Evolutionary conservation across 441 rosid genomes (phyloP).

Genomic region (Populus hybrid): DNA sequence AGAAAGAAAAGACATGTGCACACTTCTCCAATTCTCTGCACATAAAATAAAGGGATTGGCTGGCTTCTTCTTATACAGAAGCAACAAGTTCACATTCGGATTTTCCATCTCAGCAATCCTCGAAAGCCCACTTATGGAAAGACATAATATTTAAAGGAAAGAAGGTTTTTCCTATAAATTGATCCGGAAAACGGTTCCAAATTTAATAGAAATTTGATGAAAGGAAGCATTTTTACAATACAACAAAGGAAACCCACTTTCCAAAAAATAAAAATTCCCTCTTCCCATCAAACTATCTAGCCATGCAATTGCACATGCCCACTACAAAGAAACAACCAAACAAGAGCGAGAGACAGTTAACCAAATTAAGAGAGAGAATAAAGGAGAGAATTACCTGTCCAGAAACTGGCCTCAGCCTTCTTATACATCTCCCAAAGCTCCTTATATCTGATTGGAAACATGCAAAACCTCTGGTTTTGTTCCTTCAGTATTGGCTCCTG

Average conservation of each 20-base stretch:
- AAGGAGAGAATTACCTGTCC: constrained; percentile 60
- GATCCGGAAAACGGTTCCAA: not conserved
- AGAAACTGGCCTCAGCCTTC: constrained; percentile 91
- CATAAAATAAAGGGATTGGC: not conserved
- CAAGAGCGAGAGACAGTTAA: not conserved
- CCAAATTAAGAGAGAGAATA: not conserved
- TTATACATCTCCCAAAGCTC: constrained; percentile 93
- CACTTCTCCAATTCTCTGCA: not conserved
- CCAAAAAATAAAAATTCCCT: not conserved
- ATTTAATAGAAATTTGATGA: not conserved
- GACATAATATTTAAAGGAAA: not conserved
- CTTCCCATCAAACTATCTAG: not conserved
- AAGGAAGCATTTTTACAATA: not conserved
- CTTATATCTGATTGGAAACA: constrained; percentile 78
- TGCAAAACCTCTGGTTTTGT: constrained; percentile 82
- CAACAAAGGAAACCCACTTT: not conserved
- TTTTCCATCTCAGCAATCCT: not conserved
- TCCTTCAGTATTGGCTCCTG: constrained; percentile 65
- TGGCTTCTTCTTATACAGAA: not conserved
- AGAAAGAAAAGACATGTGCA: not conserved
- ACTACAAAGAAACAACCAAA: not conserved
- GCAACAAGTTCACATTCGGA: not conserved
- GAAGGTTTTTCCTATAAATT: not conserved
- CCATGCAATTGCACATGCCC: not conserved
- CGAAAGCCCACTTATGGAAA: not conserved